A percentile compares a stretch with the other conserved stretches of the same genome.
phyloP scores from a whole-genome alignment of 495 filamentous ascomycete genomes.

The Halenospora varia region DNA sequence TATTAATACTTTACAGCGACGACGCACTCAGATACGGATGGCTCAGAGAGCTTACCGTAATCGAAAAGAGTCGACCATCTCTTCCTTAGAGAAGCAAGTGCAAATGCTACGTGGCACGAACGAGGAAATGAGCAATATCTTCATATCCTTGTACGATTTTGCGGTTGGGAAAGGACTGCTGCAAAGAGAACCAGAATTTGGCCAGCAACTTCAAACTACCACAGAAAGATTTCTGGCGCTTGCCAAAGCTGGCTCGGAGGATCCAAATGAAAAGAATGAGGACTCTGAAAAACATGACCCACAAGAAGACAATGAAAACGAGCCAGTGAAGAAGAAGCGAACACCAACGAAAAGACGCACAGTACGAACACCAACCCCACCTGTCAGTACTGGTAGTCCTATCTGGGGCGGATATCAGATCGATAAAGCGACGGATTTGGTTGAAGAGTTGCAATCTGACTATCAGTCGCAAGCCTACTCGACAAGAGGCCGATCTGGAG shows the following conservation, averaged over 20 bases:
- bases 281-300: background rate
- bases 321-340: conserved; percentile 1
- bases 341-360: conserved; percentile 2
- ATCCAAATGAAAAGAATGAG: conserved; percentile 23
- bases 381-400: background rate
- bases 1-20: conserved; percentile 49
- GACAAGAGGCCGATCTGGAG: conserved; percentile 7
- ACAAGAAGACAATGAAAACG: conserved; percentile 4
- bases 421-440: conserved; percentile 6
- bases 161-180: conserved; percentile 45
- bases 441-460: conserved; percentile 13
- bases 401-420: conserved; percentile 11
- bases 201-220: conserved; percentile 38
- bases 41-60: conserved; percentile 82
- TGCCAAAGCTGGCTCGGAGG: conserved; percentile 33
- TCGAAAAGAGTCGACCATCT: conserved; percentile 77
- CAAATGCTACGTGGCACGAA: conserved; percentile 60
- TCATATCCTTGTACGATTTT: conserved; percentile 65
- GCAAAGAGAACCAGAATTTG: conserved; percentile 46
- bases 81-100: conserved; percentile 65
- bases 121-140: conserved; percentile 69
- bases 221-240: conserved; percentile 42
- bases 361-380: background rate
- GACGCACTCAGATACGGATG: conserved; percentile 82
- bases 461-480: conserved; percentile 6